phyloP scores from a whole-genome alignment of 495 filamentous ascomycete species.

The Hypoxylon cercidicola region DNA sequence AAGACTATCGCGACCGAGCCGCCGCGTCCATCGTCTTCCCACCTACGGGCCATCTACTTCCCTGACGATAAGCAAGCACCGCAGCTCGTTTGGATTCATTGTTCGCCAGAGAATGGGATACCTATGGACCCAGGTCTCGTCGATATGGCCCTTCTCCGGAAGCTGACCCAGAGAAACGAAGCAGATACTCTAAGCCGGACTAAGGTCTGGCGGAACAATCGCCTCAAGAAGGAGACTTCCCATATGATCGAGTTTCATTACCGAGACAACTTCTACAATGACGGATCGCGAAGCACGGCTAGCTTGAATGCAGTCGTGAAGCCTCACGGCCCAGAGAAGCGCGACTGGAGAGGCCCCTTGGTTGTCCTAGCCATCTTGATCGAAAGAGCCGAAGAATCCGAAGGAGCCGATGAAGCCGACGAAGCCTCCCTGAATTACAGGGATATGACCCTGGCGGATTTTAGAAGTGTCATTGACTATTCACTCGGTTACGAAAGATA shows the following conservation, averaged over 20 bases:
- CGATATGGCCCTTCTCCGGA: background rate
- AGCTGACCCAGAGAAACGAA: background rate
- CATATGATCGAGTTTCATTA: background rate
- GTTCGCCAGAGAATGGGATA: background rate
- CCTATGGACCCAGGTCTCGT: background rate
- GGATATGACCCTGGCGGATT: background rate
- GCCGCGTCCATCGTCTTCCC: constrained; percentile 9
- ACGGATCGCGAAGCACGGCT: background rate
- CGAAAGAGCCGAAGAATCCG: background rate
- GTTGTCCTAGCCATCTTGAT: background rate
- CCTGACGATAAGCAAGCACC: constrained; percentile 2
- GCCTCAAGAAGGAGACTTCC: background rate
- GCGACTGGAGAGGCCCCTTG: background rate
- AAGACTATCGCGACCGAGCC: background rate
- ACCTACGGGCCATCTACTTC: constrained; percentile 18
- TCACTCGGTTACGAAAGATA: background rate
- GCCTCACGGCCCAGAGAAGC: background rate
- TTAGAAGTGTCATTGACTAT: background rate
- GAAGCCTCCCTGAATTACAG: background rate
- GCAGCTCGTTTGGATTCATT: background rate
- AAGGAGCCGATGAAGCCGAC: background rate
- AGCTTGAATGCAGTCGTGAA: background rate
- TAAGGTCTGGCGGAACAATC: background rate
- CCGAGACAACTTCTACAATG: constrained; percentile 1
- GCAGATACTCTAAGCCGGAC: background rate